phyloP scores from a whole-genome alignment of 2,329 filamentous ascomycete species.

The Aotearoamyces nothofagi region DNA sequence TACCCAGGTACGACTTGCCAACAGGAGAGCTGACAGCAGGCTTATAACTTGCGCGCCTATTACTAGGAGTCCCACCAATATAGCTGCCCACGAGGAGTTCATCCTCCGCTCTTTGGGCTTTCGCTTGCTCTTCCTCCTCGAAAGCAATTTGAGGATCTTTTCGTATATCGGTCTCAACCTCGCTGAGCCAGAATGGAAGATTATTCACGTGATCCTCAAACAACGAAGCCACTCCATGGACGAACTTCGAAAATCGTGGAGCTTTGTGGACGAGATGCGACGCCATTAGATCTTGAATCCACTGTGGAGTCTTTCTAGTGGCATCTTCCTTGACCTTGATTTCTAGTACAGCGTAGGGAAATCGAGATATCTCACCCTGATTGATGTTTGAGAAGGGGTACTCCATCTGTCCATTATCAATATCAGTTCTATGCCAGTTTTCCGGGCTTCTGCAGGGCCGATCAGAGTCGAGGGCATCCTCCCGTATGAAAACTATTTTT shows the following conservation, averaged over 20 bases:
- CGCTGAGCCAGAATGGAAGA: conserved; percentile 89
- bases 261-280: conserved; percentile 86
- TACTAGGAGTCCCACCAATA: conserved; percentile 39
- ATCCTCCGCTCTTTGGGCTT: conserved; percentile 68
- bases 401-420: conserved; percentile 67
- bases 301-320: conserved; percentile 56
- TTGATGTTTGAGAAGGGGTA: conserved; percentile 81
- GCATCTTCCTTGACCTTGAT: conserved; percentile 68
- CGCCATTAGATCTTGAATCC: conserved; percentile 82
- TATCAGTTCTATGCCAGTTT: conserved; percentile 83
- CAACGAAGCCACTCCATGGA: conserved; percentile 78
- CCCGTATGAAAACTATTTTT: conserved; percentile 72
- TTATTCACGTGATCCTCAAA: conserved; percentile 96
- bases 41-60: conserved; percentile 32
- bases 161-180: conserved; percentile 85
- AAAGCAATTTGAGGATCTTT: conserved; percentile 84
- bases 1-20: conserved; percentile 47
- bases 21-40: conserved; percentile 50
- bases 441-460: conserved; percentile 80
- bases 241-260: conserved; percentile 90
- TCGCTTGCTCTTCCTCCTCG: conserved; percentile 76
- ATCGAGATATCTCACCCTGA: conserved; percentile 79
- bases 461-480: conserved; percentile 61
- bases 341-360: conserved; percentile 82
- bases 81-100: conserved; percentile 83